Conservation (phyloP, 805 yeast species). For the Lachancea dasiensis region DNA sequence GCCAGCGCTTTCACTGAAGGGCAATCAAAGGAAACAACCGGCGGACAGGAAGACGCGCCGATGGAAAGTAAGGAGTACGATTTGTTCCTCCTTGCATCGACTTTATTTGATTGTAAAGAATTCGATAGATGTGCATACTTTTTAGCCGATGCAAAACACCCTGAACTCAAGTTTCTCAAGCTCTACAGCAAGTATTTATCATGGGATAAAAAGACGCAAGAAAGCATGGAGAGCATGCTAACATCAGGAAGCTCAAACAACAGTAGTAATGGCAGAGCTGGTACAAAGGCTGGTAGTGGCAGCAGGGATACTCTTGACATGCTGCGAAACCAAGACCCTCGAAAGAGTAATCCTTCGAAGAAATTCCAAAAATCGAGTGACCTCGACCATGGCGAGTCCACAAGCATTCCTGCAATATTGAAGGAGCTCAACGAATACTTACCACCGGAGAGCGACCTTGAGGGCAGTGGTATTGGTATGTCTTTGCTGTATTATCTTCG, state of each 20-base stretch:
- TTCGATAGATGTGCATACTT: slow-evolving; percentile 68
- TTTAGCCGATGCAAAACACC: slow-evolving; percentile 45
- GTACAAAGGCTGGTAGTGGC: slow-evolving; percentile 7
- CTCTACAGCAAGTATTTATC: slow-evolving; percentile 66
- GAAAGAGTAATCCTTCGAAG: neutral
- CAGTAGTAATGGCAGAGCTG: slow-evolving; percentile 9
- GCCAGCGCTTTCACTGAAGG: neutral
- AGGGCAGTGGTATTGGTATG: slow-evolving; percentile 29
- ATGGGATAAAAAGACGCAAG: slow-evolving; percentile 71
- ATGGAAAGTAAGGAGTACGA: slow-evolving; percentile 34
- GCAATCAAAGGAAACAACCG: neutral
- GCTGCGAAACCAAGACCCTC: slow-evolving; percentile 4
- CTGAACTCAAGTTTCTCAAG: slow-evolving; percentile 50
- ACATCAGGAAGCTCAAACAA: slow-evolving; percentile 21
- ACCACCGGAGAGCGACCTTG: slow-evolving; percentile 8
- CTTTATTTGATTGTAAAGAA: slow-evolving; percentile 78
- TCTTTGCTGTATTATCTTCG: slow-evolving; percentile 64
- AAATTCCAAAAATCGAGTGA: slow-evolving; percentile 7
- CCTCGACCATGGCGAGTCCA: slow-evolving; percentile 21
- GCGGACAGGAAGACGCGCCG: too few relatives aligned
- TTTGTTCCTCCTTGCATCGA: slow-evolving; percentile 53
- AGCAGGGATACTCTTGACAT: neutral
- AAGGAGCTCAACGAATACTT: slow-evolving; percentile 36
- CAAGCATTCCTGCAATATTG: slow-evolving; percentile 32
- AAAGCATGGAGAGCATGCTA: slow-evolving; percentile 64